A percentile compares a stretch with the other conserved stretches of the same genome.
Evolutionary conservation across 2,329 filamentous ascomycete species (phyloP).

Genomic region (Trichocomaceae sp.): DNA sequence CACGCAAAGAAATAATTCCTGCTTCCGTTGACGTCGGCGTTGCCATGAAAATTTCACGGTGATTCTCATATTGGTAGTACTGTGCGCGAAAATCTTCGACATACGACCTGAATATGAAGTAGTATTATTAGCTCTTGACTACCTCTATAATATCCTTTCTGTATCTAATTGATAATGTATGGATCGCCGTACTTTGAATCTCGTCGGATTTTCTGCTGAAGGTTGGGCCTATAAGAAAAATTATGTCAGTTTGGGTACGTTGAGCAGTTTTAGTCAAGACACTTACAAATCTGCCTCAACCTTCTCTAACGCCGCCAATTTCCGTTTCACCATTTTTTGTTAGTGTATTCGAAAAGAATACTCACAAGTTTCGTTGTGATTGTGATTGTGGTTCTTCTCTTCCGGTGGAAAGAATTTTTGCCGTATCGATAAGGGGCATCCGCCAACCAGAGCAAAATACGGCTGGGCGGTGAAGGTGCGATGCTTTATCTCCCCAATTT

Average conservation of each 20-base stretch:
- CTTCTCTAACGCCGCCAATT: conserved; percentile 88
- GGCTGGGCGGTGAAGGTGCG: background rate
- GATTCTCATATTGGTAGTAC: conserved; percentile 84
- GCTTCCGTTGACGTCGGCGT: conserved; percentile 72
- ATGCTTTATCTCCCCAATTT: too few relatives aligned
- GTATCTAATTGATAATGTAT: background rate
- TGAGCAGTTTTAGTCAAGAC: background rate
- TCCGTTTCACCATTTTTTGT: conserved; percentile 69
- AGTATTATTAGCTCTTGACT: background rate
- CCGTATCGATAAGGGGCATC: conserved; percentile 13
- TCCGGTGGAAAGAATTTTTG: conserved; percentile 20
- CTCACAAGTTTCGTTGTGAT: background rate
- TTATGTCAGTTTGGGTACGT: background rate
- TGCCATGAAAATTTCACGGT: conserved; percentile 83
- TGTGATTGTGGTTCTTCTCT: background rate
- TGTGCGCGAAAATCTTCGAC: conserved; percentile 81
- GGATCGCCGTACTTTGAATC: conserved; percentile 62
- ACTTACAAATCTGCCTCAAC: conserved; percentile 77
- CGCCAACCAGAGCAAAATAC: background rate
- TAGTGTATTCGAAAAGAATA: background rate
- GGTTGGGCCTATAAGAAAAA: conserved; percentile 55
- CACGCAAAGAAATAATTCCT: conserved; percentile 75
- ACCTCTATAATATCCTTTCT: too few relatives aligned
- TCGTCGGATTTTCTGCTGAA: conserved; percentile 85
- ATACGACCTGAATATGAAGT: conserved; percentile 58